These are phyloP conservation scores for Friedmanniomyces endolithicus DNA, from an alignment of 495 filamentous ascomycete genomes.

Conservation along the genomic window DNA sequence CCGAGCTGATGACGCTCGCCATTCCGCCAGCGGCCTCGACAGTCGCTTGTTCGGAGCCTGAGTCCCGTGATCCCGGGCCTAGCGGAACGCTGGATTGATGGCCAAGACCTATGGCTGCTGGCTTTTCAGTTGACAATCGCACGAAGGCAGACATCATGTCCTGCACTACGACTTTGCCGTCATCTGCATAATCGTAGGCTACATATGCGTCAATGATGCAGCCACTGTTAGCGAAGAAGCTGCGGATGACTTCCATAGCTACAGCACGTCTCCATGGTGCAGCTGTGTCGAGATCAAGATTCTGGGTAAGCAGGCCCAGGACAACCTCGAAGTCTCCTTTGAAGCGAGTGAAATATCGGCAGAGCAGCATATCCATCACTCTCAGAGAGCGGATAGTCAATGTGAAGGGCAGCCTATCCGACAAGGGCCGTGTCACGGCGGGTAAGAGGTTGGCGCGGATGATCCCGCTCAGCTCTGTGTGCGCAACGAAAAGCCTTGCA, in stretches of 20 bases:
- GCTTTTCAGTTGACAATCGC: constrained; percentile 79
- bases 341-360: constrained; percentile 61
- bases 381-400: constrained; percentile 70
- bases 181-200: constrained; percentile 60
- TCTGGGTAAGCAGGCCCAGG: constrained; percentile 69
- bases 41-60: constrained; percentile 59
- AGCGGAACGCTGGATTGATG: constrained; percentile 70
- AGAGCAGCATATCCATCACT: constrained; percentile 67
- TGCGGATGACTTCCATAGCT: constrained; percentile 82
- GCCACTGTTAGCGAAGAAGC: constrained; percentile 65
- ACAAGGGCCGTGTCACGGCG: constrained; percentile 61
- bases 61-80: constrained; percentile 30
- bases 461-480: constrained; percentile 69
- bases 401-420: constrained; percentile 67
- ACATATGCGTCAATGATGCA: constrained; percentile 71
- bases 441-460: constrained; percentile 74
- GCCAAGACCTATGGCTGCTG: constrained; percentile 71
- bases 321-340: constrained; percentile 73
- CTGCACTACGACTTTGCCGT: constrained; percentile 62
- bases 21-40: constrained; percentile 71
- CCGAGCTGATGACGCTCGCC: constrained; percentile 75
- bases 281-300: constrained; percentile 71
- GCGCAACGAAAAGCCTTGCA: constrained; percentile 60
- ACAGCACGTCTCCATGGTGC: constrained; percentile 72
- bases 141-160: constrained; percentile 76